phyloP scores from a whole-genome alignment of 495 filamentous ascomycete genomes.

The Annulohypoxylon moriforme region DNA sequence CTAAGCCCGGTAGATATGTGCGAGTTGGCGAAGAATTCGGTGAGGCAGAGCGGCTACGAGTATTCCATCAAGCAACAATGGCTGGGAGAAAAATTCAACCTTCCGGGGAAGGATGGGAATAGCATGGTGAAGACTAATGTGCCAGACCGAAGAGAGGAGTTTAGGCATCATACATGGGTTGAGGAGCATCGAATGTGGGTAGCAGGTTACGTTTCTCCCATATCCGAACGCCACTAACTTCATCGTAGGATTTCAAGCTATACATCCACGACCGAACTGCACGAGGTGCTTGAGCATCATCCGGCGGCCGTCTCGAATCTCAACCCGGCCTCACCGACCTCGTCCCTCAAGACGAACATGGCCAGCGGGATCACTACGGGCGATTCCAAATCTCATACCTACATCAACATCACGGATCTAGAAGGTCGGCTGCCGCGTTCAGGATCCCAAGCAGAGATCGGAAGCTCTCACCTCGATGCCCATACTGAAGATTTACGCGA shows the following conservation, averaged over 20 bases:
- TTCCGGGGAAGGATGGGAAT: constrained; percentile 83
- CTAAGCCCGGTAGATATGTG: constrained; percentile 98
- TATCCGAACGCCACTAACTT: constrained; percentile 16
- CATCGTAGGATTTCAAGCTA: constrained; percentile 61
- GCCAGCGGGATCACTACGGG: constrained; percentile 26
- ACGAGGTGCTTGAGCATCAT: constrained; percentile 35
- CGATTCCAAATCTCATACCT: constrained; percentile 41
- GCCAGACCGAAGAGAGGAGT: constrained; percentile 89
- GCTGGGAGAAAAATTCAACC: constrained; percentile 79
- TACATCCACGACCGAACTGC: constrained; percentile 46
- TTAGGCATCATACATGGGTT: constrained; percentile 82
- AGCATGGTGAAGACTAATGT: constrained; percentile 95
- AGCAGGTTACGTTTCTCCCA: not conserved
- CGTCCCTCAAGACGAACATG: constrained; percentile 45
- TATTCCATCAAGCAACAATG: constrained; percentile 86
- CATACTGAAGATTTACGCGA: constrained; percentile 40
- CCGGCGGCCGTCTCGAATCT: constrained; percentile 15
- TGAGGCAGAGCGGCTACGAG: constrained; percentile 94
- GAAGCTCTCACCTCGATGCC: constrained; percentile 32
- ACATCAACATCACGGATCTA: constrained; percentile 18
- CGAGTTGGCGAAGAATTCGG: constrained; percentile 94
- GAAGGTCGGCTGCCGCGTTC: constrained; percentile 34
- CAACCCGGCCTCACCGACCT: constrained; percentile 44
- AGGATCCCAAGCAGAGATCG: constrained; percentile 43
- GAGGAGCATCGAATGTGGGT: constrained; percentile 86